Conservation (phyloP, 1,139 yeast species). For the Tardiomyces depauwii region DNA sequence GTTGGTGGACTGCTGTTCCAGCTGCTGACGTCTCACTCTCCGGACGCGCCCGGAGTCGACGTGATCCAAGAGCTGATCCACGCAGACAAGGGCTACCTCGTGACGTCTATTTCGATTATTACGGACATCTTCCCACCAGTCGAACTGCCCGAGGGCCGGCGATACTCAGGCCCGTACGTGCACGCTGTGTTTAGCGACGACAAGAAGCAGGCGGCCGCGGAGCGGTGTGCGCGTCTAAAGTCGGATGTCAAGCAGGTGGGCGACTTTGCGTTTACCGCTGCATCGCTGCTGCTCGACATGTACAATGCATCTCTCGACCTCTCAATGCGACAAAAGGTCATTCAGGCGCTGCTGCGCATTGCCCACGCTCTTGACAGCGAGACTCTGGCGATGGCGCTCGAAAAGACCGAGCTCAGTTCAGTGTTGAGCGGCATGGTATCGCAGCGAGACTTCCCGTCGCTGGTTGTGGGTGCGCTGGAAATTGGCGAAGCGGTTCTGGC, state of each 20-base stretch:
- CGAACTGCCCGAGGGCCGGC: not conserved
- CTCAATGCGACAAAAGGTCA: constrained; percentile 48
- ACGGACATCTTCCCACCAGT: constrained; percentile 36
- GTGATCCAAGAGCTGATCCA: constrained; percentile 65
- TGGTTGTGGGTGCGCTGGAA: constrained; percentile 45
- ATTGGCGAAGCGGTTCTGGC: constrained; percentile 37
- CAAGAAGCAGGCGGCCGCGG: not conserved
- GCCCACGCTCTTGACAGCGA: constrained; percentile 23
- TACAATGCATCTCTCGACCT: constrained; percentile 70
- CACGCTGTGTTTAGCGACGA: not conserved
- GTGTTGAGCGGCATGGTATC: constrained; percentile 62
- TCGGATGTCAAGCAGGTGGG: constrained; percentile 8
- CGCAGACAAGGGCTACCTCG: constrained; percentile 55
- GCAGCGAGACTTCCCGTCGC: constrained; percentile 31
- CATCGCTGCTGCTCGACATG: constrained; percentile 54
- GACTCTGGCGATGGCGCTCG: constrained; percentile 14
- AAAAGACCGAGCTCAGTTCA: constrained; percentile 22
- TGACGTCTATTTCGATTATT: constrained; percentile 45
- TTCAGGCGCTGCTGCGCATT: constrained; percentile 48
- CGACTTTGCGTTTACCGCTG: constrained; percentile 38
- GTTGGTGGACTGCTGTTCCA: constrained; percentile 23
- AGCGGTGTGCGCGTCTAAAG: constrained; percentile 1
- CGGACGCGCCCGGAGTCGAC: constrained; percentile 15
- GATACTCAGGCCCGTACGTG: not conserved
- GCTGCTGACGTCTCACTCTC: constrained; percentile 22